A percentile compares a stretch with the other conserved stretches of the same genome.
phyloP scores from a whole-genome alignment of 1,284 basidiomycete genomes.

The Naganishia liquefaciens region DNA sequence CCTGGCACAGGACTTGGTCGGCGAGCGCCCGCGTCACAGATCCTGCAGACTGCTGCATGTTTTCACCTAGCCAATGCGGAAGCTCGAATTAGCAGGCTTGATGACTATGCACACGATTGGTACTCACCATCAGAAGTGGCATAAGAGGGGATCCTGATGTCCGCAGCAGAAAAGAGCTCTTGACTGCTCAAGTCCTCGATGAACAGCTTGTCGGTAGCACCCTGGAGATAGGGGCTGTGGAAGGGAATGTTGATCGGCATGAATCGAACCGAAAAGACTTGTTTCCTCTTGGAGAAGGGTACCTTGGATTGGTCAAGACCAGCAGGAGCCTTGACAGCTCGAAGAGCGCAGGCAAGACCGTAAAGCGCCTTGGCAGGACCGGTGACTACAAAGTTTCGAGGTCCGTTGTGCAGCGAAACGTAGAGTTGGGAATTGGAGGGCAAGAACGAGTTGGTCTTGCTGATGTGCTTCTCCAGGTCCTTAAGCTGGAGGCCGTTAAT shows the following conservation, averaged over 20 bases:
- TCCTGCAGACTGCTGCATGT: slow-evolving; percentile 66
- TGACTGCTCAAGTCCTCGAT: slow-evolving; percentile 72
- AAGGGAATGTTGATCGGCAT: slow-evolving; percentile 92
- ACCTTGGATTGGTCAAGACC: slow-evolving; percentile 91
- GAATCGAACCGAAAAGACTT: slow-evolving; percentile 90
- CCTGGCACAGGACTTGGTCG: slow-evolving; percentile 88
- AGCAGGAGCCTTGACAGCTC: slow-evolving; percentile 82
- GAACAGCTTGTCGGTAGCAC: slow-evolving; percentile 72
- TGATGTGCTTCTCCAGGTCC: slow-evolving; percentile 78
- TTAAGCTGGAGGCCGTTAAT: slow-evolving; percentile 79
- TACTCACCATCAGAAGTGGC: slow-evolving; percentile 61
- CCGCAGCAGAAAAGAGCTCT: slow-evolving; percentile 75
- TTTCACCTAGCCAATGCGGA: slow-evolving; percentile 63
- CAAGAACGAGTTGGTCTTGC: slow-evolving; percentile 84
- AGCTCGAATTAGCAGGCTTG: slow-evolving; percentile 34
- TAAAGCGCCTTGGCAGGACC: slow-evolving; percentile 90
- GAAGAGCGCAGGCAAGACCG: slow-evolving; percentile 84
- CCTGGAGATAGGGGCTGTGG: slow-evolving; percentile 83
- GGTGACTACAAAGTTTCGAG: slow-evolving; percentile 87
- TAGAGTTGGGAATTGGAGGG: slow-evolving; percentile 73
- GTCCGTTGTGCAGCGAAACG: slow-evolving; percentile 89
- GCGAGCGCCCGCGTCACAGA: slow-evolving; percentile 80
- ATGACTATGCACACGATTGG: not conserved
- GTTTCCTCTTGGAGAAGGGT: slow-evolving; percentile 91
- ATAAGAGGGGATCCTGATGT: slow-evolving; percentile 81